phyloP scores from a whole-genome alignment of 2,329 filamentous ascomycete genomes.

The Trichoderma atroviride region DNA sequence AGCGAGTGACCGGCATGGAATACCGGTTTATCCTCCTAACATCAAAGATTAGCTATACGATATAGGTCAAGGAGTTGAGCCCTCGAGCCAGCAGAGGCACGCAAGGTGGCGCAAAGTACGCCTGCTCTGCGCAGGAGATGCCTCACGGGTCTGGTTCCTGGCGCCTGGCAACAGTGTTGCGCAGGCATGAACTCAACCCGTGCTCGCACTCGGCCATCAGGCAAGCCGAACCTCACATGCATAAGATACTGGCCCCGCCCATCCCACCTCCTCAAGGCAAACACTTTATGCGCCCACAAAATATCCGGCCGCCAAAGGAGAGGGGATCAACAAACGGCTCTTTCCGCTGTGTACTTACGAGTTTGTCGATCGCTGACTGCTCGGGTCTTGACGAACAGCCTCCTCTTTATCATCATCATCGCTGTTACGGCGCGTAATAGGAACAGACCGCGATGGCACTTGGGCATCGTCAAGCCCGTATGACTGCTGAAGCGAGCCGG shows the following conservation, averaged over 20 bases:
- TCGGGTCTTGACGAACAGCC: conserved; percentile 68
- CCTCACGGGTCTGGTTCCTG: not conserved
- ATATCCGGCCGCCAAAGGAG: not conserved
- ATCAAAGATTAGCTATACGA: conserved; percentile 29
- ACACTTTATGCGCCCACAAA: not conserved
- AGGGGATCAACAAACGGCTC: conserved; percentile 26
- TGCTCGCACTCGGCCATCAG: not conserved
- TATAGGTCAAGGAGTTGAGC: not conserved
- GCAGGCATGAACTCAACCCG: not conserved
- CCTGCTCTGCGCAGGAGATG: conserved; percentile 1
- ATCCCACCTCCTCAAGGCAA: not conserved
- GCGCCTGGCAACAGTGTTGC: not conserved
- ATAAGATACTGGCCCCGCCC: not conserved
- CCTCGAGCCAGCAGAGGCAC: not conserved
- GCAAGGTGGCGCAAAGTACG: not conserved
- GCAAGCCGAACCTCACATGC: not conserved
- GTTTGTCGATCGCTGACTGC: conserved; percentile 72
- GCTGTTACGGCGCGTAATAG: conserved; percentile 84
- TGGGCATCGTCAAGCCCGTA: conserved; percentile 52
- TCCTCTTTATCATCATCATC: conserved; percentile 87
- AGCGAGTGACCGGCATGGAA: conserved; percentile 84
- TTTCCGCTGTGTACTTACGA: conserved; percentile 66
- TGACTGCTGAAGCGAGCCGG: conserved; percentile 61
- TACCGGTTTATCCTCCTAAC: conserved; percentile 76
- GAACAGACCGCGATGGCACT: conserved; percentile 82